Conservation (phyloP, 306 rosid species). For the Quercus parvula region DNA sequence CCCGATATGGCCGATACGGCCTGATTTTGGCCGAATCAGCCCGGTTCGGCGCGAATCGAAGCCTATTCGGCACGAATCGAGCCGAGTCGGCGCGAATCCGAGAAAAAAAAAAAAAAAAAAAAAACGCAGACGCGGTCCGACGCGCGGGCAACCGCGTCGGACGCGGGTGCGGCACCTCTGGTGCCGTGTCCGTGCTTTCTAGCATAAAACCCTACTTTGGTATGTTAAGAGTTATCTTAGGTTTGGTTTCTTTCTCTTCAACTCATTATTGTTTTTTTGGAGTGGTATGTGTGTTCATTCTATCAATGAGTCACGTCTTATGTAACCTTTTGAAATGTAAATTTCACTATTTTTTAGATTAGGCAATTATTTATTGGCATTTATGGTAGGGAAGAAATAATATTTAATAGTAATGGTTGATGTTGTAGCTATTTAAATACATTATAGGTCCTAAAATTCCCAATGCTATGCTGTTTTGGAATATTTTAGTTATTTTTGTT, state of each 20-base stretch:
- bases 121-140: no score
- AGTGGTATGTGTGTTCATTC: background rate
- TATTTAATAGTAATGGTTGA: background rate
- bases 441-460: background rate
- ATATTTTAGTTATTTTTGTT: slow-evolving; percentile 6
- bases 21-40: no score
- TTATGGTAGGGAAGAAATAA: background rate
- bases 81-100: no score
- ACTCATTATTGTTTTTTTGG: slow-evolving; percentile 1
- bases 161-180: no score
- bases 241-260: background rate
- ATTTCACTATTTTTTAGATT: background rate
- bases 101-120: no score
- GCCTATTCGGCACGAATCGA: no score
- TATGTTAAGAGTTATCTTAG: background rate
- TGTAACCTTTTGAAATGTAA: background rate
- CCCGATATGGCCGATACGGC: no score
- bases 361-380: background rate
- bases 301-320: background rate
- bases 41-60: no score
- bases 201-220: background rate
- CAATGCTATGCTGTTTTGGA: background rate
- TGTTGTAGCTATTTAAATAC: background rate
- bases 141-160: no score
- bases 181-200: no score